phyloP scores from a whole-genome alignment of 2,329 filamentous ascomycete genomes.

The Geosmithia morbida region DNA sequence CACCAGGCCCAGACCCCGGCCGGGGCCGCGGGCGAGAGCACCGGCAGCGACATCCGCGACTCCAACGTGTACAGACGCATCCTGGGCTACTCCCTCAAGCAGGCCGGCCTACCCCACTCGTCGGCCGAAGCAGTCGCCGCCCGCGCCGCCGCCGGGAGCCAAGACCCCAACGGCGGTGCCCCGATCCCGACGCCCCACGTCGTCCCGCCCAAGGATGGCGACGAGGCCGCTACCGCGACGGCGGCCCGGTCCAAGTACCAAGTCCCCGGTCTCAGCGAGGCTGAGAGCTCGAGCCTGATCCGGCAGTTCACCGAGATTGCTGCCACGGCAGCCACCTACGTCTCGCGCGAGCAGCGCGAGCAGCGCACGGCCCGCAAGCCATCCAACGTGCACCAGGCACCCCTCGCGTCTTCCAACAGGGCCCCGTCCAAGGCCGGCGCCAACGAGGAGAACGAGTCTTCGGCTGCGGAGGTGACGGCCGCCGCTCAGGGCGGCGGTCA shows the following conservation, averaged over 20 bases:
- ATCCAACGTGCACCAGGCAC: conserved; percentile 12
- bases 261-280: conserved; percentile 60
- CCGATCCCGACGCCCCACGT: conserved; percentile 45
- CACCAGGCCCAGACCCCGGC: conserved; percentile 16
- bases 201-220: conserved; percentile 54
- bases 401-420: conserved; percentile 4
- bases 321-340: conserved; percentile 77
- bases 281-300: conserved; percentile 68
- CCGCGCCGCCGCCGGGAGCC: conserved; percentile 12
- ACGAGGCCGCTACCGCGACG: too few relatives aligned
- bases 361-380: conserved; percentile 21
- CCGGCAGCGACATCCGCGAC: conserved; percentile 62
- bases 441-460: conserved; percentile 9
- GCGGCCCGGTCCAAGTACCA: conserved; percentile 31
- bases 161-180: conserved; percentile 11
- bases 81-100: conserved; percentile 75
- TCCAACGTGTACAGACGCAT: conserved; percentile 88
- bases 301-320: conserved; percentile 89
- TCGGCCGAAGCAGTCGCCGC: conserved; percentile 24
- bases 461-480: conserved; percentile 9
- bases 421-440: not conserved
- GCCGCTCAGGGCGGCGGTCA: conserved; percentile 19
- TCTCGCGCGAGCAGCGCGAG: conserved; percentile 66
- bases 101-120: conserved; percentile 55
- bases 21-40: conserved; percentile 27